These are phyloP conservation scores for Carex arenaria DNA, from an alignment of 202 grass and related monocot species.

Conservation along the genomic window DNA sequence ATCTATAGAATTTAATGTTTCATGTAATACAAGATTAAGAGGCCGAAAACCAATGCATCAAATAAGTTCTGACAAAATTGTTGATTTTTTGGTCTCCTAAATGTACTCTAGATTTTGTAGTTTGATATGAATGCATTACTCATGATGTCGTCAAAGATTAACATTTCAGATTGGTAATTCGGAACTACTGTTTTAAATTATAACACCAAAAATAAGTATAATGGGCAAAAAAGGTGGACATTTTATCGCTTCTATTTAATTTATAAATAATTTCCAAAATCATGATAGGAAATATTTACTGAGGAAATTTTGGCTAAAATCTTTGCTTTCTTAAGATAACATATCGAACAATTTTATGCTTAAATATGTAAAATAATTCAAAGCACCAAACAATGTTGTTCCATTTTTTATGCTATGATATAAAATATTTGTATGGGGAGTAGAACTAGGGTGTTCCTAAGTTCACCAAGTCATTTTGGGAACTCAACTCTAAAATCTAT, in stretches of 20 bases:
- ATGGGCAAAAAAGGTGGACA: not conserved
- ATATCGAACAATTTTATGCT: not conserved
- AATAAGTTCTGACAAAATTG: not conserved
- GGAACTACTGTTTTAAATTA: not conserved
- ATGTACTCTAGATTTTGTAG: not conserved
- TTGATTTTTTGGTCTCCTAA: not conserved
- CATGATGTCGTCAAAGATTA: not conserved
- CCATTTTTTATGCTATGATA: not conserved
- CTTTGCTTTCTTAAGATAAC: not conserved
- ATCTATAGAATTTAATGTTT: not conserved
- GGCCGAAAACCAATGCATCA: too few relatives aligned
- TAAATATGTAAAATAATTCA: not conserved
- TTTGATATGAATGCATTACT: not conserved
- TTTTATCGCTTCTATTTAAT: not conserved
- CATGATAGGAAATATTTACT: not conserved
- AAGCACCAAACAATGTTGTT: not conserved
- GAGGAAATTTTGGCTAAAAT: not conserved
- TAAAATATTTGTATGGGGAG: not conserved
- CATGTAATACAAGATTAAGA: not conserved
- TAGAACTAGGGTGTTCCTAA: too few relatives aligned
- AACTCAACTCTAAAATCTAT: too few relatives aligned
- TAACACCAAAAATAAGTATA: not conserved
- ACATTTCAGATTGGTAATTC: not conserved
- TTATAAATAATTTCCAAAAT: not conserved
- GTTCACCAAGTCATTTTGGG: too few relatives aligned